These are phyloP conservation scores for Cubamyces lactineus DNA, from an alignment of 768 basidiomycete species.

Conservation along the genomic window DNA sequence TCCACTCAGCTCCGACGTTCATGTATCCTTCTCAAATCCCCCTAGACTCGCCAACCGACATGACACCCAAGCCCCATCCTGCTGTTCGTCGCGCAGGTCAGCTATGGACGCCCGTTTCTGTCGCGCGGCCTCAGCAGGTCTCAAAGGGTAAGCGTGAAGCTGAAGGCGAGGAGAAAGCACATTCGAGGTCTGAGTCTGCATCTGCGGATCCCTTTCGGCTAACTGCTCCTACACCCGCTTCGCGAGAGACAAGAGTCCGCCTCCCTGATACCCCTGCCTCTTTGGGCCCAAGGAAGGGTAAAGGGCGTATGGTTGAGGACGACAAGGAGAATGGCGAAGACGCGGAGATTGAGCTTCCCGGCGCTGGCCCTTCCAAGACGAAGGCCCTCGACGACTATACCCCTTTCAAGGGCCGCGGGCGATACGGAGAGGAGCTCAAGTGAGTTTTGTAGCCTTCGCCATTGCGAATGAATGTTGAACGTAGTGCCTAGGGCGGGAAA, in stretches of 20 bases:
- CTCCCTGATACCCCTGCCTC: slow-evolving; percentile 9
- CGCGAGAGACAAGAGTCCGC: background rate
- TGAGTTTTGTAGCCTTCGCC: slow-evolving; percentile 37
- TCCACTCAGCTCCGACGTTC: slow-evolving; percentile 13
- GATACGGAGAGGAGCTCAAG: slow-evolving; percentile 19
- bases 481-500: slow-evolving; percentile 39
- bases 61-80: slow-evolving; percentile 9
- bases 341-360: slow-evolving; percentile 15
- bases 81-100: background rate
- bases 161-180: background rate
- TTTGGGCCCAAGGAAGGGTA: slow-evolving; percentile 8
- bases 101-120: slow-evolving; percentile 12
- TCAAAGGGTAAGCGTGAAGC: background rate
- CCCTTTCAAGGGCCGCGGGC: slow-evolving; percentile 27
- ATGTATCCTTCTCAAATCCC: slow-evolving; percentile 16
- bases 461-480: slow-evolving; percentile 44
- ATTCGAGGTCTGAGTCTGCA: background rate
- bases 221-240: background rate
- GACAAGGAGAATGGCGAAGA: slow-evolving; percentile 3
- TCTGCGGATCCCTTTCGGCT: slow-evolving; percentile 4
- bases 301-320: slow-evolving; percentile 5
- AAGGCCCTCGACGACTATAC: slow-evolving; percentile 21
- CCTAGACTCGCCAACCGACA: background rate
- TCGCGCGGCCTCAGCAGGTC: slow-evolving; percentile 3
- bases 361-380: background rate